A percentile compares a stretch with the other conserved stretches of the same genome.
Evolutionary conservation across 768 basidiomycete genomes (phyloP).

Genomic region (Russula sp.): DNA sequence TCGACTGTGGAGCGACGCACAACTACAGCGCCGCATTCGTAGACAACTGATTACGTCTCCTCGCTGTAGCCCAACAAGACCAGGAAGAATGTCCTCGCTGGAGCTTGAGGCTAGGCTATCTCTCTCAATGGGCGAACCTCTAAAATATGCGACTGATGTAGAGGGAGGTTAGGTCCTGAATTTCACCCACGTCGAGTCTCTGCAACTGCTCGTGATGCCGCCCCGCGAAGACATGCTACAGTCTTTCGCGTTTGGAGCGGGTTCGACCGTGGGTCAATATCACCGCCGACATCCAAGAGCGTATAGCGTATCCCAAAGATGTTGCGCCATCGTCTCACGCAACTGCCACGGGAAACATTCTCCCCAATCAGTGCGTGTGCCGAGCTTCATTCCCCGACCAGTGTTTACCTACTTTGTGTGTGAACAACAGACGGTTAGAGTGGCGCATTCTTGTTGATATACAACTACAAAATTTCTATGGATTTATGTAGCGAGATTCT

Average conservation of each 20-base stretch:
- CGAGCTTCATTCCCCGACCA: too few relatives aligned
- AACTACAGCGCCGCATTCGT: conserved; percentile 82
- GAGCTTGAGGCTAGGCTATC: conserved; percentile 77
- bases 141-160: neutral
- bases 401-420: neutral
- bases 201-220: conserved; percentile 79
- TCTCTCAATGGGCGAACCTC: conserved; percentile 66
- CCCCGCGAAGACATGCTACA: conserved; percentile 60
- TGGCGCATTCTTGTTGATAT: conserved; percentile 67
- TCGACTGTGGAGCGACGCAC: conserved; percentile 95
- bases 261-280: conserved; percentile 56
- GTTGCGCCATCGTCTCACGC: conserved; percentile 81
- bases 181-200: conserved; percentile 75
- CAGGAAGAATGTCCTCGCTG: conserved; percentile 55
- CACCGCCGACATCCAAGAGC: conserved; percentile 66
- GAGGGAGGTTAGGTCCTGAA: conserved; percentile 57
- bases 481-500: conserved; percentile 3
- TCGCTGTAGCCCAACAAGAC: conserved; percentile 74
- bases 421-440: conserved; percentile 59
- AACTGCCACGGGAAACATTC: conserved; percentile 91
- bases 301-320: conserved; percentile 87
- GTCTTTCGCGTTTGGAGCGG: conserved; percentile 70
- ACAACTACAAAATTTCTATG: conserved; percentile 29
- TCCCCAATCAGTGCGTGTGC: conserved; percentile 66
- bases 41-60: conserved; percentile 77